Percentiles rank a stretch among this genome's conserved stretches.
phyloP scores from a whole-genome alignment of 306 rosid species.

The Gynostemma pentaphyllum region DNA sequence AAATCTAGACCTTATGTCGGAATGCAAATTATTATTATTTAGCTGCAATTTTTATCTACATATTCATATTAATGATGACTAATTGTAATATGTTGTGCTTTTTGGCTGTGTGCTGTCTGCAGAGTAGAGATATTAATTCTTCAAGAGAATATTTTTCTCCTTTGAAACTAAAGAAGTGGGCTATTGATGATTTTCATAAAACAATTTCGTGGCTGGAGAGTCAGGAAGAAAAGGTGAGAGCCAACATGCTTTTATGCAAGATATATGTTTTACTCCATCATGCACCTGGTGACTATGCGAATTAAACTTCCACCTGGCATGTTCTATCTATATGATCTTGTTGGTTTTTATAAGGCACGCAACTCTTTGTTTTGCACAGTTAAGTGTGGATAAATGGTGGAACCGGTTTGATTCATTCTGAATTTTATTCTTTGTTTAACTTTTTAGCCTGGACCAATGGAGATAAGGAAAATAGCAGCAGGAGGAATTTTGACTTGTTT shows the following conservation, averaged over 20 bases:
- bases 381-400: slow-evolving; percentile 10
- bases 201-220: slow-evolving; percentile 81
- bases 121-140: slow-evolving; percentile 28
- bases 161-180: slow-evolving; percentile 71
- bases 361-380: slow-evolving; percentile 14
- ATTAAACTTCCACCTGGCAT: neutral
- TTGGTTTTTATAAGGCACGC: neutral
- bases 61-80: neutral
- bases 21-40: neutral
- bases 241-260: neutral
- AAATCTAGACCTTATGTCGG: neutral
- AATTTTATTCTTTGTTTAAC: slow-evolving; percentile 12
- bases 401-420: neutral
- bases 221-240: slow-evolving; percentile 84
- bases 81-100: neutral
- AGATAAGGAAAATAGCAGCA: slow-evolving; percentile 69
- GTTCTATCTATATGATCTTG: neutral
- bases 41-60: neutral
- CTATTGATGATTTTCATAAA: slow-evolving; percentile 48
- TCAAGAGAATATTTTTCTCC: slow-evolving; percentile 37
- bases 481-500: slow-evolving; percentile 89
- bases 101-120: neutral
- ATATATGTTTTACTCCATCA: neutral
- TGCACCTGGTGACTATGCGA: neutral
- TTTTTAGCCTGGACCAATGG: slow-evolving; percentile 74